phyloP scores from a whole-genome alignment of 306 rosid species.

The Spatholobus suberectus region DNA sequence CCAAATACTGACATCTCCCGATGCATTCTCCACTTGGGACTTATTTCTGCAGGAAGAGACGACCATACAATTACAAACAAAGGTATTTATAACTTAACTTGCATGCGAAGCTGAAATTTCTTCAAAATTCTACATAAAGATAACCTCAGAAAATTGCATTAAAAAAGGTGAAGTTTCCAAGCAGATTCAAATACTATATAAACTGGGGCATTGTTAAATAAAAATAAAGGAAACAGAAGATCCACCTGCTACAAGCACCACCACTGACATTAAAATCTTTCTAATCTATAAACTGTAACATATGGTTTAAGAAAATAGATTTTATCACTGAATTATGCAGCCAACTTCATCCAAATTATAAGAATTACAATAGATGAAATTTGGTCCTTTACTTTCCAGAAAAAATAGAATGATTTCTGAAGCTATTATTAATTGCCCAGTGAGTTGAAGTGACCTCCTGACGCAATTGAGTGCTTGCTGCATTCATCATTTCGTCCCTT shows the following conservation, averaged over 20 bases:
- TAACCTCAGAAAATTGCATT: conserved; percentile 13
- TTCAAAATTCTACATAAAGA: conserved; percentile 11
- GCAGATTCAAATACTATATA: conserved; percentile 18
- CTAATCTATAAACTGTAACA: conserved; percentile 8
- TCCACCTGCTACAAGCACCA: not conserved
- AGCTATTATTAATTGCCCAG: not conserved
- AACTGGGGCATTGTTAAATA: not conserved
- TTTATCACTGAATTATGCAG: not conserved
- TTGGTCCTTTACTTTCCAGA: not conserved
- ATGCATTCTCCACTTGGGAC: conserved; percentile 46
- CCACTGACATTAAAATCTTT: not conserved
- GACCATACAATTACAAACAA: not conserved
- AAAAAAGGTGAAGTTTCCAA: conserved; percentile 26
- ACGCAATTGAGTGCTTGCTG: not conserved
- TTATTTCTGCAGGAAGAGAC: conserved; percentile 56
- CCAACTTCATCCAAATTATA: not conserved
- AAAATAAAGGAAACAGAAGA: conserved; percentile 22
- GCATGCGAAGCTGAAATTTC: conserved; percentile 1
- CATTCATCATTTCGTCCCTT: not conserved
- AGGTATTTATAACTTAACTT: conserved; percentile 17
- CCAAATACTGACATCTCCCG: conserved; percentile 68
- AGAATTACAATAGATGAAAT: not conserved
- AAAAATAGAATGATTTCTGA: conserved; percentile 3
- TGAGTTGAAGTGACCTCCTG: not conserved
- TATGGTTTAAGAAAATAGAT: conserved; percentile 3